Evolutionary conservation across 345 rosid genomes (phyloP).

Genomic region (Linum usitatissimum): DNA sequence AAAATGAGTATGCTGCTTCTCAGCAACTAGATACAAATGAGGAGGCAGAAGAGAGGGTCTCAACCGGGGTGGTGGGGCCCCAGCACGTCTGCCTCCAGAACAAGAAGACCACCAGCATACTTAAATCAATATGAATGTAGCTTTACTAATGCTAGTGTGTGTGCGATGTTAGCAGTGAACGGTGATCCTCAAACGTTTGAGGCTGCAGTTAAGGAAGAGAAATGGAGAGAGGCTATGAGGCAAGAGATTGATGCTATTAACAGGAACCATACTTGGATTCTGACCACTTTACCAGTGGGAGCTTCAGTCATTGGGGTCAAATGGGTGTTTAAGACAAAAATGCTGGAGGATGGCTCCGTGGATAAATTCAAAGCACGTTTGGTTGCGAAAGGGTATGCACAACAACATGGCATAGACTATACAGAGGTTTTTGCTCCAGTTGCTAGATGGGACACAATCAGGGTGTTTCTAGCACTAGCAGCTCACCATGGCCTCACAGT

Average conservation of each 20-base stretch:
- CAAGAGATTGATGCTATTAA: not conserved
- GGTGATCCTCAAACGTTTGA: not conserved
- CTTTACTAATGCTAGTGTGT: not conserved
- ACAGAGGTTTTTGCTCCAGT: not conserved
- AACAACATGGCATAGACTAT: not conserved
- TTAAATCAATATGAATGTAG: not conserved
- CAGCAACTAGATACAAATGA: not conserved
- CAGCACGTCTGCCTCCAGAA: not conserved
- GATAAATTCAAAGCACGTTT: not conserved
- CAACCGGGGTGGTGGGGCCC: no score
- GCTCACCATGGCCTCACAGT: no score
- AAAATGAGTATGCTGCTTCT: not conserved
- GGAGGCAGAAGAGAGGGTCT: no score
- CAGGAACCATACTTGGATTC: not conserved
- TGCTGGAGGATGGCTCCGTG: no score
- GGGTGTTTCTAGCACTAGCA: not conserved
- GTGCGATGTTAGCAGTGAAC: not conserved
- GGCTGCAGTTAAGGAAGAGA: not conserved
- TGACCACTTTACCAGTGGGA: not conserved
- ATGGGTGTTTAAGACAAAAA: not conserved
- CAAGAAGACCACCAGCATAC: not conserved
- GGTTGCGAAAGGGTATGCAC: not conserved
- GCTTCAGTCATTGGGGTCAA: not conserved
- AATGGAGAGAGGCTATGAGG: not conserved
- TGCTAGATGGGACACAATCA: no score